Evolutionary conservation across 306 rosid species (phyloP), one percentile per base, ranked within the genome.

Genomic region (Prunus dulcis): DNA sequence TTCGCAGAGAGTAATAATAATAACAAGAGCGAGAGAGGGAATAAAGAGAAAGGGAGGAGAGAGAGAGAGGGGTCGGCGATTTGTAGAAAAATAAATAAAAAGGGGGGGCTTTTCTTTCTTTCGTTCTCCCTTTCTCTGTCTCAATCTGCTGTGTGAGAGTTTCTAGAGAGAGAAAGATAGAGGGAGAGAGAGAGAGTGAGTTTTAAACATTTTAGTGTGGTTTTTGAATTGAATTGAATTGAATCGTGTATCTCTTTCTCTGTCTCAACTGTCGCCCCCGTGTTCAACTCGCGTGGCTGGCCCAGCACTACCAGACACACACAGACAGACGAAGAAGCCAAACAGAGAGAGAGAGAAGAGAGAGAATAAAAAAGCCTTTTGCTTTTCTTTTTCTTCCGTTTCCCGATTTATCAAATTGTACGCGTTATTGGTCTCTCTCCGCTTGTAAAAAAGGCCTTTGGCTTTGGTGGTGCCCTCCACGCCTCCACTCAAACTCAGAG

Each of bases 261-360:
- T 70, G 76, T 84, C 89, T 82, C 88, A 89, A 88, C 98, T 81
- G 91, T 83, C 86, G 82, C 85, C 87, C 88, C 90, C 93, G 91
- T 86, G 93, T 91, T 88, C 82, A 84, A 80, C 91, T 91, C 92
- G 93, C 93, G 89, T 86, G 86, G 86, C 47, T 20, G 46, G 55
- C 87, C 74, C 80, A 83, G 75, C 85, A 13, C 68, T 28, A 30
- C 63, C 15, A n/a, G 75, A 22, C 50, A 38, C 25, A 50, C 45
- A 41, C 30, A 19, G 5, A 41, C 30, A 19, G 15, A 47, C 52
- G 15, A 11, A 47, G 45, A 63, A 63, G 45, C 46, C 45, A 62
- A 62, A 62, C 34, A 5, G 17, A 60, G 69, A 83, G 85, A 63
- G 76, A 27, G 60, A 78, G 28, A 72, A 68, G 70, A 80, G 69